Percentiles rank a stretch among this genome's conserved stretches.
These are phyloP conservation scores for Ophiostoma himal-ulmi DNA, from an alignment of 2,329 filamentous ascomycete genomes.

Conservation along the genomic window DNA sequence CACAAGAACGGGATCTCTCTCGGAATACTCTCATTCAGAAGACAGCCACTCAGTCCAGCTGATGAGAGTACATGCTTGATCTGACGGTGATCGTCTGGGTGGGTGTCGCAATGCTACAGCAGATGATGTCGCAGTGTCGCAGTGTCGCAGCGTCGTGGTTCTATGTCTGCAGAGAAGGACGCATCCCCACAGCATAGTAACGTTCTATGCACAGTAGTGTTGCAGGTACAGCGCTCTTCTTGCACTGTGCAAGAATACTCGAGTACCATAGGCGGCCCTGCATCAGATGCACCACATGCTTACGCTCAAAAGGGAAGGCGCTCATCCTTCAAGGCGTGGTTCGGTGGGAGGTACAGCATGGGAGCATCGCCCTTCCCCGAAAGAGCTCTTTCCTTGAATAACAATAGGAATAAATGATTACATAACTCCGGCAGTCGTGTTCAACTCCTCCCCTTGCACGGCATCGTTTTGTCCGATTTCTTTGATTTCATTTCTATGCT, in stretches of 20 bases:
- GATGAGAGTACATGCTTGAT: not conserved
- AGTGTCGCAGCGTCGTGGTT: not conserved
- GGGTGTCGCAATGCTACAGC: not conserved
- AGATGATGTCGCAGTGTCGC: not conserved
- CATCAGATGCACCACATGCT: not conserved
- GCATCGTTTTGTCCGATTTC: not conserved
- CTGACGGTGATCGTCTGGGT: not conserved
- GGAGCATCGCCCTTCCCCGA: not conserved
- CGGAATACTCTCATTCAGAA: not conserved
- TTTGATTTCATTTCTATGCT: not conserved
- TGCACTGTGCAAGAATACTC: not conserved
- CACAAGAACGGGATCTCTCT: not conserved
- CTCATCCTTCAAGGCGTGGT: not conserved
- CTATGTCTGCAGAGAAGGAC: not conserved
- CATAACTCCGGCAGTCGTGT: not conserved
- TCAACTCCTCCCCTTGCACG: not conserved
- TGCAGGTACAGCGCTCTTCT: not conserved
- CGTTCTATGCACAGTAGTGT: not conserved
- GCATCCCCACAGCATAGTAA: not conserved
- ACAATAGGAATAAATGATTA: not conserved
- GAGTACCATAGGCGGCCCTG: not conserved
- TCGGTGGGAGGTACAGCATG: not conserved
- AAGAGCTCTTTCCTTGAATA: not conserved
- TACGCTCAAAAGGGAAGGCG: constrained; percentile 4
- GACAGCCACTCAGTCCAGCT: not conserved